Evolutionary conservation across 768 basidiomycete genomes (phyloP).

Genomic region (Rhodosporidiobolus odoratus): DNA sequence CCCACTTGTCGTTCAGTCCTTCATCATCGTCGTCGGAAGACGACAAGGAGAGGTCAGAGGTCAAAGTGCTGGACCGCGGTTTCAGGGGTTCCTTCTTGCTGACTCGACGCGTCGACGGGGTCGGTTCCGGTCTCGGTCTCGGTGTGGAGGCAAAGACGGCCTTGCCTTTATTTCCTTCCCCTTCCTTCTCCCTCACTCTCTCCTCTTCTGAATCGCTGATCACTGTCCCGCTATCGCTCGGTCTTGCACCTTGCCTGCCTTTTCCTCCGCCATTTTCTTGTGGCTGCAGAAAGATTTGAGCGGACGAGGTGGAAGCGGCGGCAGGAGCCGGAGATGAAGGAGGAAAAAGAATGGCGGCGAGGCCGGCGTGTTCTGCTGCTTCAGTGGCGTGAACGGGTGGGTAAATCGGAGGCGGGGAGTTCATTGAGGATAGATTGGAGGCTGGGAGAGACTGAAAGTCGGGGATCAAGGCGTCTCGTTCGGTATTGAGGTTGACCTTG

Average conservation of each 20-base stretch:
- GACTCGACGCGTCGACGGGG: no score
- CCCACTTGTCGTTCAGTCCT: background rate
- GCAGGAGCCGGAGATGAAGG: background rate
- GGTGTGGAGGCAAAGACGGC: background rate
- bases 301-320: background rate
- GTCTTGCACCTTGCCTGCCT: background rate
- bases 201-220: slow-evolving; percentile 1
- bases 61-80: background rate
- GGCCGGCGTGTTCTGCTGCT: background rate
- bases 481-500: background rate
- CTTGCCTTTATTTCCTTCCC: background rate
- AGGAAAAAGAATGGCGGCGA: background rate
- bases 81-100: background rate
- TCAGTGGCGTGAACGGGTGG: background rate
- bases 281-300: background rate
- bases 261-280: background rate
- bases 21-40: background rate
- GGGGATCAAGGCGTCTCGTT: no score
- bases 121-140: background rate
- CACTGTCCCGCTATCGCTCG: no score
- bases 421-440: no score
- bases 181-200: background rate
- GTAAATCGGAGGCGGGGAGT: no score
- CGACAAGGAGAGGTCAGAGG: background rate
- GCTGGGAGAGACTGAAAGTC: no score